Evolutionary conservation across 192 early-diverging fungal species (phyloP).

Genomic region (Entomortierella lignicola): DNA sequence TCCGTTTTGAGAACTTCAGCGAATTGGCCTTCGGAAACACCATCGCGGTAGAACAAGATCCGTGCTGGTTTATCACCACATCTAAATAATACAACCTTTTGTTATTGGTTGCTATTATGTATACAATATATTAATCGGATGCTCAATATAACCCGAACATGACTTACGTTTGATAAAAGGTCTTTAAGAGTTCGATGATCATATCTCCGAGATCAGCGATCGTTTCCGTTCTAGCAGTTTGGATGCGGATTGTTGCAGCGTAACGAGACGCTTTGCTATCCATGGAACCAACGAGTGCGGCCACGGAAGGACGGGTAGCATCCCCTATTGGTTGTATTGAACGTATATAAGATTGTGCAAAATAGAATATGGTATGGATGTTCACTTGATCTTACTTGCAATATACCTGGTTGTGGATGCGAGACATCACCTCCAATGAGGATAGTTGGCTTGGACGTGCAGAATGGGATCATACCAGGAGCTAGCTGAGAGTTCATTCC

Average conservation of each 20-base stretch:
- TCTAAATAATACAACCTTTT: neutral
- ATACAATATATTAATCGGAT: neutral
- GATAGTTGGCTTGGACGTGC: slow-evolving; percentile 76
- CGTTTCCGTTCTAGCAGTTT: slow-evolving; percentile 77
- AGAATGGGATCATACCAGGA: slow-evolving; percentile 67
- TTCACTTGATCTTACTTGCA: slow-evolving; percentile 10
- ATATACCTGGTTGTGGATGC: slow-evolving; percentile 78
- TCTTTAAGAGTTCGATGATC: slow-evolving; percentile 73
- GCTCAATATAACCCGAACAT: neutral
- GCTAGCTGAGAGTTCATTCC: slow-evolving; percentile 82
- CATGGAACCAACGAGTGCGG: slow-evolving; percentile 79
- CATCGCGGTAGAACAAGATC: slow-evolving; percentile 92
- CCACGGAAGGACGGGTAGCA: slow-evolving; percentile 75
- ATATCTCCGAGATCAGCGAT: slow-evolving; percentile 75
- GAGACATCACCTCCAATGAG: slow-evolving; percentile 94
- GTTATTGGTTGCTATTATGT: neutral
- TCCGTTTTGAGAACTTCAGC: slow-evolving; percentile 78
- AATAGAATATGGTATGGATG: slow-evolving; percentile 23
- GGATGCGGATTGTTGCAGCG: slow-evolving; percentile 71
- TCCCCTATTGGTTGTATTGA: slow-evolving; percentile 28
- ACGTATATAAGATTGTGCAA: neutral
- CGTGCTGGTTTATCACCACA: slow-evolving; percentile 78
- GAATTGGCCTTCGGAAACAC: slow-evolving; percentile 92
- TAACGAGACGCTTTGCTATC: slow-evolving; percentile 73
- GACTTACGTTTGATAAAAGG: slow-evolving; percentile 64